phyloP scores from a whole-genome alignment of 345 rosid species.

The Physaria fendleri region DNA sequence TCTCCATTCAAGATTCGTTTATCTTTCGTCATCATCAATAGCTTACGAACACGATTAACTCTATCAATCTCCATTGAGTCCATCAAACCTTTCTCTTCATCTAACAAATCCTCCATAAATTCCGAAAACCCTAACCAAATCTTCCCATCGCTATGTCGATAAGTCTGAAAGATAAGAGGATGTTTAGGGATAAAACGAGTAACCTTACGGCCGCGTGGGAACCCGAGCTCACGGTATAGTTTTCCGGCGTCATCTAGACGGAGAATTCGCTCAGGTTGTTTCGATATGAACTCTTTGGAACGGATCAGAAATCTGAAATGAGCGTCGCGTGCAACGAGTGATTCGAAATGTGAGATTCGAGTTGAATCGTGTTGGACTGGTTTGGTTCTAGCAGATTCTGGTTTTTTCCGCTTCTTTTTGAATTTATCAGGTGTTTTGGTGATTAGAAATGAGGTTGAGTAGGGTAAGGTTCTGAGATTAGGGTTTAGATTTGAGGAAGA shows the following conservation, averaged over 20 bases:
- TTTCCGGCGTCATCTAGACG: conserved; percentile 75
- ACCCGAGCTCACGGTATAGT: conserved; percentile 76
- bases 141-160: conserved; percentile 61
- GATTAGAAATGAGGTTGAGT: conserved; percentile 79
- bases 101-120: conserved; percentile 58
- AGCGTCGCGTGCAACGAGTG: conserved; percentile 55
- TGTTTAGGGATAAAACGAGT: conserved; percentile 51
- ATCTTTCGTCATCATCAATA: conserved; percentile 73
- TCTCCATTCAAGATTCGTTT: conserved; percentile 63
- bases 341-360: conserved; percentile 46
- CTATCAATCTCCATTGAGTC: conserved; percentile 62
- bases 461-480: conserved; percentile 19
- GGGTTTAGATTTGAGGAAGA: conserved; percentile 28
- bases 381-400: conserved; percentile 60
- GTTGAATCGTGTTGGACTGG: conserved; percentile 49
- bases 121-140: conserved; percentile 74
- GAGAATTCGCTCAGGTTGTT: conserved; percentile 59
- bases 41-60: conserved; percentile 50
- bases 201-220: conserved; percentile 87
- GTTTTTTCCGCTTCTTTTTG: conserved; percentile 40
- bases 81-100: conserved; percentile 46
- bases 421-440: conserved; percentile 68
- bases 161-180: conserved; percentile 54
- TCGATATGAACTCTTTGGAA: conserved; percentile 56
- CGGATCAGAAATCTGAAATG: conserved; percentile 59